Evolutionary conservation across 345 rosid species (phyloP).

Genomic region (Gossypium turneri): DNA sequence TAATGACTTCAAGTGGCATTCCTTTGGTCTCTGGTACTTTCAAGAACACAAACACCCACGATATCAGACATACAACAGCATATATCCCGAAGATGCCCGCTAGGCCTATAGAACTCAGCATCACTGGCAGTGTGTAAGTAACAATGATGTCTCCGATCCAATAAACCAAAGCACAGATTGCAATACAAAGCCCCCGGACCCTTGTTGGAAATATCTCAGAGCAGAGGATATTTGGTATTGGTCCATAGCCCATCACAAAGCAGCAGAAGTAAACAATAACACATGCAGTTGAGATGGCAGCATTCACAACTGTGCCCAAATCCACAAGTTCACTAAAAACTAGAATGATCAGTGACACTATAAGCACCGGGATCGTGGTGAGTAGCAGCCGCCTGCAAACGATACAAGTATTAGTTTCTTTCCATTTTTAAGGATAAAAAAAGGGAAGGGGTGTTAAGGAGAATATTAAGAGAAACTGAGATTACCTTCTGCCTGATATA

Average conservation of each 20-base stretch:
- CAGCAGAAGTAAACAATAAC: slow-evolving; percentile 85
- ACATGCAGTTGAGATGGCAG: slow-evolving; percentile 70
- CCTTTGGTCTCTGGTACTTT: slow-evolving; percentile 98
- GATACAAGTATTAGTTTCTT: not conserved
- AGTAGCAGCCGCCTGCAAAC: slow-evolving; percentile 73
- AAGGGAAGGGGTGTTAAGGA: not conserved
- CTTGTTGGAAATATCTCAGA: slow-evolving; percentile 98
- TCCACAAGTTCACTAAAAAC: slow-evolving; percentile 50
- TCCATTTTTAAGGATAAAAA: not conserved
- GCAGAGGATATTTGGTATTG: slow-evolving; percentile 92
- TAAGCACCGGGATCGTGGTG: slow-evolving; percentile 75
- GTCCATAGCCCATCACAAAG: slow-evolving; percentile 84
- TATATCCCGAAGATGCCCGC: slow-evolving; percentile 72
- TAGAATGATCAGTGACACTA: slow-evolving; percentile 59
- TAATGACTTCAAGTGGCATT: slow-evolving; percentile 96
- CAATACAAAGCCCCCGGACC: slow-evolving; percentile 96
- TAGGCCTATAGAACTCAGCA: slow-evolving; percentile 77
- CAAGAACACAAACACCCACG: slow-evolving; percentile 80
- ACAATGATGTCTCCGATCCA: slow-evolving; percentile 87
- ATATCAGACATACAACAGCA: slow-evolving; percentile 67
- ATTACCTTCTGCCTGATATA: slow-evolving; percentile 84
- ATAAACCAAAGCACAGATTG: slow-evolving; percentile 80
- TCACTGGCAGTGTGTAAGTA: slow-evolving; percentile 80
- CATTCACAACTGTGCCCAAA: slow-evolving; percentile 49
- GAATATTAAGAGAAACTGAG: not conserved